Base-by-base conservation (phyloP, 306 rosid genomes). In the Chamaecrista fasciculata region DNA sequence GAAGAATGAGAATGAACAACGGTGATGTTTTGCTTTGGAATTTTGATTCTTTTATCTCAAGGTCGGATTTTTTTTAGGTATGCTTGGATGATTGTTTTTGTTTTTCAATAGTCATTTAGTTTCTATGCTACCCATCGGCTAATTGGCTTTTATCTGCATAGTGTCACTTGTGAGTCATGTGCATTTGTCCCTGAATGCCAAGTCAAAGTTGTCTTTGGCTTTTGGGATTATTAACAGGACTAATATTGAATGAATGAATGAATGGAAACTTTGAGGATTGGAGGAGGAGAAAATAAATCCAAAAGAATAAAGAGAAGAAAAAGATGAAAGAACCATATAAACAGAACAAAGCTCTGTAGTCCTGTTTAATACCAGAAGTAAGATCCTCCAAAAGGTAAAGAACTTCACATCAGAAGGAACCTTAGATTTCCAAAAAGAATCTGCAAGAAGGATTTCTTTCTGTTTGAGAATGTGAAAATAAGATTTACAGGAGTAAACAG, bases 401-500 rank as follows among this genome's bases (percentile, higher is more conserved):
- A 47, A 6, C 52, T 40, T 40, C 3, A 40, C 47, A 11, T 1
- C 62, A 29, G 19, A 26, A 52, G 19, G 28, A 62, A 20, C 23
- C 52, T 5, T 52, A 42, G 37, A 19, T 28, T 75, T 8, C 46
- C n/a, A n/a, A n/a, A n/a, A 8, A 62, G 26, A 43, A 64, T 15
- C 58, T 18, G 16, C 6, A n/a, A n/a, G n/a, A 10, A 6, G 26
- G 9, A 20, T 28, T 50, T 69, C 3, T 42, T 55, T 25, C 33
- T 43, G 33, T 51, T 51, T 60, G 26, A 29, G 69, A 69, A 76
- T 29, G 66, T n/a, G 33, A 39, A 31, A 76, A 63, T 62, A 62
- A 23, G 51, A 61, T 55, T 62, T 10, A 18, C 26, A 16, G 1
- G 61, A 6, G 47, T 39, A 14, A 58, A 48, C 47, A 21, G 37